Conservation (phyloP, 805 yeast species). For the Naumovozyma dairenensis region DNA sequence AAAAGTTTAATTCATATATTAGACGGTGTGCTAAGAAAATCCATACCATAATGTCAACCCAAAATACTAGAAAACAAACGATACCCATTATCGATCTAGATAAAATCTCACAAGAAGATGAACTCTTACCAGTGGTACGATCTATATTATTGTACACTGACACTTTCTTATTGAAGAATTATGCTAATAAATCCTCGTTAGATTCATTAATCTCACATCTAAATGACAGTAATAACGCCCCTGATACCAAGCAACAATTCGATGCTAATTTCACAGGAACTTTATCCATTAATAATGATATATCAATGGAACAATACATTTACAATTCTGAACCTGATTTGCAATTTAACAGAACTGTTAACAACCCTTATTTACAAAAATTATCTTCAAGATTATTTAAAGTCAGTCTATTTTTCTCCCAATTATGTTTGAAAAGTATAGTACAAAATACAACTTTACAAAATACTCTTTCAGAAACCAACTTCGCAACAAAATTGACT, state of each 20-base stretch:
- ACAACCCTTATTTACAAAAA: slow-evolving; percentile 8
- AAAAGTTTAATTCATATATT: too few relatives aligned
- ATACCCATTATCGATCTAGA: slow-evolving; percentile 23
- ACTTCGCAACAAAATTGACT: slow-evolving; percentile 13
- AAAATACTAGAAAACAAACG: not conserved
- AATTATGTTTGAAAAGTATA: slow-evolving; percentile 14
- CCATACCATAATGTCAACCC: not conserved
- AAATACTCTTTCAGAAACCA: slow-evolving; percentile 1
- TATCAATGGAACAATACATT: slow-evolving; percentile 22
- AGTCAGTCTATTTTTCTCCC: slow-evolving; percentile 16
- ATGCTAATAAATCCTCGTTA: slow-evolving; percentile 18
- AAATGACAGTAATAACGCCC: slow-evolving; percentile 4
- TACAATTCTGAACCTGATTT: slow-evolving; percentile 12
- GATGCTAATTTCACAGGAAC: slow-evolving; percentile 25
- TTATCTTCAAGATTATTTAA: slow-evolving; percentile 16
- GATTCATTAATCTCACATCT: slow-evolving; percentile 7
- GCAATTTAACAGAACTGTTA: slow-evolving; percentile 12
- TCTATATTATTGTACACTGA: slow-evolving; percentile 15
- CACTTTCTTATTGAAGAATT: slow-evolving; percentile 24
- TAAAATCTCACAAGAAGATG: slow-evolving; percentile 16
- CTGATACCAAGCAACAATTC: slow-evolving; percentile 13
- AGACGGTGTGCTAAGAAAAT: too few relatives aligned
- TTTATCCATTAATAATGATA: slow-evolving; percentile 8
- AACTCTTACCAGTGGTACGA: slow-evolving; percentile 17
- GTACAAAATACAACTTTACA: slow-evolving; percentile 2